Conservation (phyloP, 768 basidiomycete genomes). For the Termitomyces sp. region DNA sequence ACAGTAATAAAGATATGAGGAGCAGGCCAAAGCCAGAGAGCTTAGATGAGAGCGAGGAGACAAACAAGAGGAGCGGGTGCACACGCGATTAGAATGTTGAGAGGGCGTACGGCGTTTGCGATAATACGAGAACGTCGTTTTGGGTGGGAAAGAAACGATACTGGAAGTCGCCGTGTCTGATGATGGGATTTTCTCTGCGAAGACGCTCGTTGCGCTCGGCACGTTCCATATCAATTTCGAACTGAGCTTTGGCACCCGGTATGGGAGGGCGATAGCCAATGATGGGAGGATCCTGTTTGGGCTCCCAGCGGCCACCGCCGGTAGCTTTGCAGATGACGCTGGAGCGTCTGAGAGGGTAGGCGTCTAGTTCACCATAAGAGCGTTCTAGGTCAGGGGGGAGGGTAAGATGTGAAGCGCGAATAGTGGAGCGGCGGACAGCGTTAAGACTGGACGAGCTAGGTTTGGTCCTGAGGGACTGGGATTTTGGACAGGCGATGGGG, state of each 20-base stretch:
- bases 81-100: constrained; percentile 50
- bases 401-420: constrained; percentile 29
- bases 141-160: constrained; percentile 44
- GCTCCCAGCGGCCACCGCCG: constrained; percentile 79
- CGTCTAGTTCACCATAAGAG: constrained; percentile 64
- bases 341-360: constrained; percentile 66
- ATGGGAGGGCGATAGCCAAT: constrained; percentile 50
- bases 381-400: constrained; percentile 37
- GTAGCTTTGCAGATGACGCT: constrained; percentile 70
- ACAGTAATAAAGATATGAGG: constrained; percentile 43
- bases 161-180: constrained; percentile 63
- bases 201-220: constrained; percentile 49
- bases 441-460: constrained; percentile 30
- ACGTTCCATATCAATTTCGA: constrained; percentile 64
- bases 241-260: constrained; percentile 62
- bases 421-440: constrained; percentile 23
- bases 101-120: constrained; percentile 42
- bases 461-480: constrained; percentile 24
- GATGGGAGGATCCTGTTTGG: constrained; percentile 44
- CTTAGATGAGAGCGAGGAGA: constrained; percentile 7
- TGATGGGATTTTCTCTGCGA: constrained; percentile 55
- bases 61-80: not conserved
- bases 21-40: constrained; percentile 12
- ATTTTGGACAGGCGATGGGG: constrained; percentile 20
- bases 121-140: constrained; percentile 35